phyloP scores from a whole-genome alignment of 768 basidiomycete genomes.

The Gelatoporia subvermispora region DNA sequence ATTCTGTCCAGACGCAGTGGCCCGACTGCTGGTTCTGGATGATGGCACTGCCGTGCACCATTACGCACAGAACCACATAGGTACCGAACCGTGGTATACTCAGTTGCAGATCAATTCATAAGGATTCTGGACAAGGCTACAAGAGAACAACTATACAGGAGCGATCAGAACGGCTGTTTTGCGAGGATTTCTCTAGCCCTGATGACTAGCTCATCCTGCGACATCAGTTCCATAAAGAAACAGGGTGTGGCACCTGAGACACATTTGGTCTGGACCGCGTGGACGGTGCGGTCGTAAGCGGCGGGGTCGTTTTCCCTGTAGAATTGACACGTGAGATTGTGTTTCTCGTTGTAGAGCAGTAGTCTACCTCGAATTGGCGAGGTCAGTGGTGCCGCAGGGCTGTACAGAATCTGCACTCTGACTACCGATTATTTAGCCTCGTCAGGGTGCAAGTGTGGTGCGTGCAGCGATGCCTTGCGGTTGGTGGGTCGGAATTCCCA shows the following conservation, averaged over 20 bases:
- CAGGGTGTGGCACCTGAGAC: constrained; percentile 44
- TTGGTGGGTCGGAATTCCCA: constrained; percentile 22
- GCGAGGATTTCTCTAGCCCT: constrained; percentile 48
- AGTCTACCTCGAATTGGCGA: constrained; percentile 20
- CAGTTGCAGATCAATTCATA: too few relatives aligned
- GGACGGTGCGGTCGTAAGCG: constrained; percentile 37
- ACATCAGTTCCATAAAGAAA: constrained; percentile 47
- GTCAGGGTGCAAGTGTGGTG: constrained; percentile 16
- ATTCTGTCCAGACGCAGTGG: too few relatives aligned
- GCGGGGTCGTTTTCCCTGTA: constrained; percentile 23
- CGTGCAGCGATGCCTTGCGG: constrained; percentile 13
- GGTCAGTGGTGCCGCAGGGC: not conserved
- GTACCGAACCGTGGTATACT: too few relatives aligned
- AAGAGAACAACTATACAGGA: too few relatives aligned
- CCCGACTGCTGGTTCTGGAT: too few relatives aligned
- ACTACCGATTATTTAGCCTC: constrained; percentile 39
- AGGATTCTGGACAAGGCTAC: too few relatives aligned
- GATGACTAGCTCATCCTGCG: constrained; percentile 41
- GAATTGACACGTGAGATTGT: constrained; percentile 45
- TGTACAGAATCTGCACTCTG: constrained; percentile 47
- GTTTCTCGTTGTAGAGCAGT: constrained; percentile 49
- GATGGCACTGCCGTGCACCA: too few relatives aligned
- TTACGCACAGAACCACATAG: too few relatives aligned
- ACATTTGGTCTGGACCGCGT: constrained; percentile 35
- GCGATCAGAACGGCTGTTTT: constrained; percentile 45